A percentile compares a stretch with the other conserved stretches of the same genome.
Conservation (phyloP, 345 rosid genomes). For the Arabidopsis arenosa region DNA sequence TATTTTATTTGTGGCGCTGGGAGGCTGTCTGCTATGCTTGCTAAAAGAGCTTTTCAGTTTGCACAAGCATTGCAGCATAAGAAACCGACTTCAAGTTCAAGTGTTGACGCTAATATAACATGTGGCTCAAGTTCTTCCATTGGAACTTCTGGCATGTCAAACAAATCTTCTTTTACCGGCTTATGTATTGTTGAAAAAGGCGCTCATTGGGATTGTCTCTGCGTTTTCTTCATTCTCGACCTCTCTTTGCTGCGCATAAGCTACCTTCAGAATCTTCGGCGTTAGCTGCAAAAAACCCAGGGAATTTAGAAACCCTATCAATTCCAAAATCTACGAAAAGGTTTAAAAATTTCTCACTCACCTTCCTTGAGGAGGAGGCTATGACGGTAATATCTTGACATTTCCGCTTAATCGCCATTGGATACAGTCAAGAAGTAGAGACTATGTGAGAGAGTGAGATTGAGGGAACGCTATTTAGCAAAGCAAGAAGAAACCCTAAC, state of each 20-base stretch:
- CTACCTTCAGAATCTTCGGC: not conserved
- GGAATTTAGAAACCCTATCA: not conserved
- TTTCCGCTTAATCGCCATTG: not conserved
- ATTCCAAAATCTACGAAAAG: not conserved
- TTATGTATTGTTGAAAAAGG: not conserved
- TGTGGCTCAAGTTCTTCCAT: not conserved
- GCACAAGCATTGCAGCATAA: too few relatives aligned
- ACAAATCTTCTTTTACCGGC: slow-evolving; percentile 20
- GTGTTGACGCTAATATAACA: too few relatives aligned
- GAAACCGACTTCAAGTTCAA: too few relatives aligned
- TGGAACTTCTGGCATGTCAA: slow-evolving; percentile 24
- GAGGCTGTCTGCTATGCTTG: too few relatives aligned
- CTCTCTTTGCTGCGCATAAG: not conserved
- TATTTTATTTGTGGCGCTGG: too few relatives aligned
- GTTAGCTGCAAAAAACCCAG: not conserved
- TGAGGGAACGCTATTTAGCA: not conserved
- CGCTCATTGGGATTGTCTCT: not conserved
- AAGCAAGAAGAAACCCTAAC: slow-evolving; percentile 6
- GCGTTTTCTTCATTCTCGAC: not conserved
- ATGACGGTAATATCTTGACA: not conserved
- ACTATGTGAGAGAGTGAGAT: not conserved
- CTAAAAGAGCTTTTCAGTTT: too few relatives aligned
- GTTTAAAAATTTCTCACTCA: not conserved
- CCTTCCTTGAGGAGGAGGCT: not conserved
- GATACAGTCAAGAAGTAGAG: not conserved